Base-by-base conservation (phyloP, 495 filamentous ascomycete species). In the Astrocystis sublimbata region DNA sequence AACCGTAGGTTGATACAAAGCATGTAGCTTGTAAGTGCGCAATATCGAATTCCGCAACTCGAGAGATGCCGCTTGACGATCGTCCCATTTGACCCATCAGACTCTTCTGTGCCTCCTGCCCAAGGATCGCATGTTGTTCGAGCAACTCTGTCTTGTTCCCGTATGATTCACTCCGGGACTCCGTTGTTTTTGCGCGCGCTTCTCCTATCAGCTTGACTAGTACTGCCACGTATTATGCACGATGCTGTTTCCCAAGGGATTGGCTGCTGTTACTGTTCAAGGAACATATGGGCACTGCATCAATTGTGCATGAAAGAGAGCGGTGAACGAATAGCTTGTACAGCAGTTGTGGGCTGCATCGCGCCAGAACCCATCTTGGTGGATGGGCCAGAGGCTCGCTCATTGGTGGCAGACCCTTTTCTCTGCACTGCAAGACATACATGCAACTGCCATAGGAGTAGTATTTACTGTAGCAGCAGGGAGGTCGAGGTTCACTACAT, bases 401-500 rank as follows among this genome's bases (percentile, higher is more conserved):
- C 12, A 50, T 61, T 50, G 45, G 45, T 9, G 36, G 42, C 46
- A 40, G 45, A 47, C 41, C 58, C 47, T 52, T 13, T 15, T 36
- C 17, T 53, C 31, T n/a, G n/a, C n/a, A n/a, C 58, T 61, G 58
- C 58, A 53, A 61, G 58, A 61, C 47, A 61, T 61, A 36, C 47
- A 26, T 28, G 6, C 9, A 13, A 5, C 4, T 49, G 31, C 4
- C 23, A n/a, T n/a, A n/a, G n/a, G n/a, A n/a, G n/a, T n/a, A n/a
- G n/a, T n/a, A n/a, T n/a, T n/a, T n/a, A n/a, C n/a, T n/a, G n/a
- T n/a, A n/a, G n/a, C n/a, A n/a, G n/a, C n/a, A n/a, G n/a, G n/a
- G n/a, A n/a, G n/a, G 21, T 52, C 3, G 36, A n/a, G 46, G 46
- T 49, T 49, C 46, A 49, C 46, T 0, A 31, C 15, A 31, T n/a